Evolutionary conservation across 306 rosid species (phyloP).

Genomic region (Spatholobus suberectus): DNA sequence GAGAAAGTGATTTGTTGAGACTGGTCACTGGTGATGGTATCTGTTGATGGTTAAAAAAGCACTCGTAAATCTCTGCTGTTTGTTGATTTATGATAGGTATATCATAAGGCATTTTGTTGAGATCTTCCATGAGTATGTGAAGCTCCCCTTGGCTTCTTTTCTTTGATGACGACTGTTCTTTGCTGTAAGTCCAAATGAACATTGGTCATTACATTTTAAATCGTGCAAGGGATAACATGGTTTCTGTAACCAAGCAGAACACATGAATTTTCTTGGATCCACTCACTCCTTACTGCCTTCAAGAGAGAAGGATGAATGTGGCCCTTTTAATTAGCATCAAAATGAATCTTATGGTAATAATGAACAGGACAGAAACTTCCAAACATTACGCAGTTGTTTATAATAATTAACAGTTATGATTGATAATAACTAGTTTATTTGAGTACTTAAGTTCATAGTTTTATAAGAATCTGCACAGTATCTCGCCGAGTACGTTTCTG

Average conservation of each 20-base stretch:
- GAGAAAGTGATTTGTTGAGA: too few relatives aligned
- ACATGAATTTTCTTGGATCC: neutral
- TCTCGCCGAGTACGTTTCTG: conserved; percentile 57
- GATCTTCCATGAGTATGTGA: neutral
- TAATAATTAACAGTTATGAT: neutral
- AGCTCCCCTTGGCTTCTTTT: neutral
- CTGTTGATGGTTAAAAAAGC: neutral
- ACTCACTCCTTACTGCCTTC: neutral
- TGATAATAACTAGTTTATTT: neutral
- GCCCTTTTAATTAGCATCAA: neutral
- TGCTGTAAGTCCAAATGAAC: conserved; percentile 48
- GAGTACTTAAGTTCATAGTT: neutral
- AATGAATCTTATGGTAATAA: neutral
- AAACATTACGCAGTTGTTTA: neutral
- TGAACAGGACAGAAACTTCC: neutral
- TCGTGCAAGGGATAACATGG: neutral
- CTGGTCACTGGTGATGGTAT: neutral
- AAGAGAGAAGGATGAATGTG: neutral
- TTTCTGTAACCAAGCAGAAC: neutral
- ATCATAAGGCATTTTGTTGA: neutral
- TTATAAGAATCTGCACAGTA: neutral
- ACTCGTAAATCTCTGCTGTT: too few relatives aligned
- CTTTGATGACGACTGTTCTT: neutral
- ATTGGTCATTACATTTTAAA: neutral
- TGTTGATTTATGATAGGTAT: too few relatives aligned